A percentile compares a stretch with the other conserved stretches of the same genome.
phyloP scores from a whole-genome alignment of 2,329 filamentous ascomycete species.

The Monosporascus sp. region DNA sequence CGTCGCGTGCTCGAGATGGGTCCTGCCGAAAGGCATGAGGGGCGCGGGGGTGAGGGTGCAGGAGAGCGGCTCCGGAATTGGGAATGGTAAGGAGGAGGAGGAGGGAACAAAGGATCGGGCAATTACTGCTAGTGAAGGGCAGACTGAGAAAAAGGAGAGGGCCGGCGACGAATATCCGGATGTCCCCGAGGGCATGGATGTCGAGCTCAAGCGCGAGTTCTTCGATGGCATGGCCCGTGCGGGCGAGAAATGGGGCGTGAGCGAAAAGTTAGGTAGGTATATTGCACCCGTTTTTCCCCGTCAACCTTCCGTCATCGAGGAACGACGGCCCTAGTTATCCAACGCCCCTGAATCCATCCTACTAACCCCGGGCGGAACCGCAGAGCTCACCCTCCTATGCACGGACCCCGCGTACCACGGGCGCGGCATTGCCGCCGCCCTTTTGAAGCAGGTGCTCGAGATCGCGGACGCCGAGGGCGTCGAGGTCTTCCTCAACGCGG shows the following conservation, averaged over 20 bases:
- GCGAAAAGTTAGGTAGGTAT: constrained; percentile 21
- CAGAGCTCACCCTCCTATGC: constrained; percentile 20
- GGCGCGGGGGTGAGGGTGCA: neutral
- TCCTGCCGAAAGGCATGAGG: constrained; percentile 12
- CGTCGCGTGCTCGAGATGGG: constrained; percentile 24
- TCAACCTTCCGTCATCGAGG: no score
- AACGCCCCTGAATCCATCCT: no score
- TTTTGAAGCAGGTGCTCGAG: constrained; percentile 16
- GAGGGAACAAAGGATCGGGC: neutral
- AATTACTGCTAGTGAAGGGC: neutral
- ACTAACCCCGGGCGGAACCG: neutral
- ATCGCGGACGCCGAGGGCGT: constrained; percentile 18
- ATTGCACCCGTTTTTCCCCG: neutral
- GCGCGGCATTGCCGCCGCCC: constrained; percentile 18
- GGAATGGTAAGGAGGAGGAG: neutral
- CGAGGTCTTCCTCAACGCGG: constrained; percentile 16
- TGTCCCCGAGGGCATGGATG: constrained; percentile 16
- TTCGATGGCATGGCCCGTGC: constrained; percentile 13
- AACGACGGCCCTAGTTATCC: no score
- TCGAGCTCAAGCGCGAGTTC: constrained; percentile 15
- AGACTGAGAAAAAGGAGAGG: neutral
- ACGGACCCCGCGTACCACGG: constrained; percentile 19
- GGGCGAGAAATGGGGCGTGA: constrained; percentile 18
- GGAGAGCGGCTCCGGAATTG: neutral
- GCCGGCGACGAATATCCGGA: neutral